These are phyloP conservation scores for Russula ochroleuca DNA, from an alignment of 768 basidiomycete species.

Conservation along the genomic window DNA sequence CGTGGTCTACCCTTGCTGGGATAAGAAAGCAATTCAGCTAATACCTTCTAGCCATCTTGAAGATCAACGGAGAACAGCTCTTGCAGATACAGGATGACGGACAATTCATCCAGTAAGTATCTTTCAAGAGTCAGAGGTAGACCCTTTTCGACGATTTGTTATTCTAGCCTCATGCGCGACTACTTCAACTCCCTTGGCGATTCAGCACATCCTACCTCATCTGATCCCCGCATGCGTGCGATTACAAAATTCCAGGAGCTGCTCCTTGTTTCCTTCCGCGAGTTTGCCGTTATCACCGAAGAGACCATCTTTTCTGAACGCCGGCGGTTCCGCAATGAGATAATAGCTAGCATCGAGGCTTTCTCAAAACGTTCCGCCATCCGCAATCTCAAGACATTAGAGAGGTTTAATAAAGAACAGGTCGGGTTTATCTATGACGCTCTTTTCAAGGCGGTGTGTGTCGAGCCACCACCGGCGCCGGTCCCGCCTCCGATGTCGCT, in stretches of 20 bases:
- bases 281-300: slow-evolving; percentile 94
- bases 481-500: slow-evolving; percentile 48
- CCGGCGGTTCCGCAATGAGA: slow-evolving; percentile 78
- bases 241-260: slow-evolving; percentile 98
- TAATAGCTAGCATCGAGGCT: slow-evolving; percentile 87
- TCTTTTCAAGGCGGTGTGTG: slow-evolving; percentile 77
- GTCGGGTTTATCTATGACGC: slow-evolving; percentile 89
- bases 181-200: slow-evolving; percentile 93
- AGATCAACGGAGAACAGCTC: slow-evolving; percentile 93
- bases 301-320: slow-evolving; percentile 89
- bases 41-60: slow-evolving; percentile 70
- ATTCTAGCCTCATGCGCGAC: slow-evolving; percentile 78
- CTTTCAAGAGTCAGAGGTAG: neutral
- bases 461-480: slow-evolving; percentile 56
- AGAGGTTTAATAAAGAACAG: slow-evolving; percentile 82
- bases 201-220: slow-evolving; percentile 86
- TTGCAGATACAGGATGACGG: slow-evolving; percentile 96
- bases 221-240: slow-evolving; percentile 83
- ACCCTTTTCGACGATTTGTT: neutral
- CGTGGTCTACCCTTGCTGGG: slow-evolving; percentile 31
- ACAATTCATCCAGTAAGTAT: slow-evolving; percentile 78
- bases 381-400: slow-evolving; percentile 76
- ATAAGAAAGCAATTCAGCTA: neutral
- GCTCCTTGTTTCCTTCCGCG: slow-evolving; percentile 93
- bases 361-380: slow-evolving; percentile 92